Evolutionary conservation across 75 land plant genomes (phyloP), one percentile per base, ranked within the genome.

Genomic region (Chamaecyparis obtusa): DNA sequence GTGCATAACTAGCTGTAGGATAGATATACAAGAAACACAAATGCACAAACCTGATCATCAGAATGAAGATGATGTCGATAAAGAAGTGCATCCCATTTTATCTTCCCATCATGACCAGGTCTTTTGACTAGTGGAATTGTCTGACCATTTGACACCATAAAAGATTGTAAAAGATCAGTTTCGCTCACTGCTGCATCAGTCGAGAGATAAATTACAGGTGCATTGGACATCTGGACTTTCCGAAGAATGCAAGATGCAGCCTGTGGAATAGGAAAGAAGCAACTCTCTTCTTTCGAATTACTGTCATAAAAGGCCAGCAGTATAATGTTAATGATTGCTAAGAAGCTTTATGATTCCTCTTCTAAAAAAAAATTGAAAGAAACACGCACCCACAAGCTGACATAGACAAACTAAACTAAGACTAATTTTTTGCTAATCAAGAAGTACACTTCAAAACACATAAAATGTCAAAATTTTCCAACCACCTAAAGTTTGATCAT

Each of bases 151-250:
- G 90, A 51, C 30, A 90, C 85, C 76, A 93, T 43, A 83, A 97
- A 85, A 24, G 93, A 91, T 79, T 95, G 95, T 84, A 97, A 87
- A 76, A 92, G 91, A 91, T 91, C 85, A 75, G 94, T 95, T 92
- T 95, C 99, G 87, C 96, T 96, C 55, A 89, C 94, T 83, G 95
- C 93, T 43, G 99, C 99, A 91, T 97, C 99, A 48, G 99, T 97
- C 16, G 97, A 94, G 35, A 97, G 94, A 88, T 94, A 97, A 86
- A 97, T 93, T 33, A 97, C 95, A 39, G 94, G 94, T 13, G 95
- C 87, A 84, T 91, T 90, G 54, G 96, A 85, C 87, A 88, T 89
- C 56, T 91, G 92, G 82, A 93, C 93, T 72, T 90, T 87, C 30
- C 91, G 83, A 80, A 83, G 91, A 39, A 97, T 96, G 93, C 99